phyloP scores from a whole-genome alignment of 306 rosid genomes.

The Carpinus viminea region DNA sequence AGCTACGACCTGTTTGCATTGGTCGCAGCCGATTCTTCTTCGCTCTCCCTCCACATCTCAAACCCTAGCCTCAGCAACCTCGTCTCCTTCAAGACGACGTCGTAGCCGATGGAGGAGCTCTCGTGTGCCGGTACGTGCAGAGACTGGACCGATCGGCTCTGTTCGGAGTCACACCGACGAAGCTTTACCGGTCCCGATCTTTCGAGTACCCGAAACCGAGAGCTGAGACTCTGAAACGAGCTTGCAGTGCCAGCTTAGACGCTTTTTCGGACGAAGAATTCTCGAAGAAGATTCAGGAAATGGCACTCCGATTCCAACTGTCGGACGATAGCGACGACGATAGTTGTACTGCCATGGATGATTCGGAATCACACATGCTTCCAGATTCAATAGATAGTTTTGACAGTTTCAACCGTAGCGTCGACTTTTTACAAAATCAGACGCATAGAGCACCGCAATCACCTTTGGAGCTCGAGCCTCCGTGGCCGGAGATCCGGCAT shows the following conservation, averaged over 20 bases:
- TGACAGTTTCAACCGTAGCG: neutral
- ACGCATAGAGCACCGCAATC: neutral
- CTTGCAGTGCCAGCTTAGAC: constrained; percentile 62
- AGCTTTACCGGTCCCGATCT: constrained; percentile 48
- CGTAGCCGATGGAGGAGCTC: constrained; percentile 34
- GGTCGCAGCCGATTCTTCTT: constrained; percentile 60
- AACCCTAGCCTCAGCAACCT: constrained; percentile 52
- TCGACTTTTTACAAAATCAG: constrained; percentile 14
- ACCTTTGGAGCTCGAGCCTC: constrained; percentile 33
- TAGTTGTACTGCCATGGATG: constrained; percentile 21
- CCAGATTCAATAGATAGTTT: neutral
- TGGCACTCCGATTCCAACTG: constrained; percentile 61
- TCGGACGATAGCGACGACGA: constrained; percentile 20
- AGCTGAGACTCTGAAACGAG: constrained; percentile 33
- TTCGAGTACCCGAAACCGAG: constrained; percentile 24
- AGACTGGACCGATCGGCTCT: constrained; percentile 43
- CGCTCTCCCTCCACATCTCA: constrained; percentile 63
- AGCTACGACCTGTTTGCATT: constrained; percentile 57
- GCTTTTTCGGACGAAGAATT: constrained; percentile 82
- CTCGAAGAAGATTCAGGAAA: constrained; percentile 67
- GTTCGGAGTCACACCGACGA: constrained; percentile 35
- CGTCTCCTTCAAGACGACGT: constrained; percentile 52
- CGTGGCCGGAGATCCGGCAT: constrained; percentile 46
- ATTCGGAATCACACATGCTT: constrained; percentile 29
- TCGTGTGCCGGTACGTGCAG: constrained; percentile 35